phyloP scores from a whole-genome alignment of 2,329 filamentous ascomycete species.

The Nigrospora osmanthi region DNA sequence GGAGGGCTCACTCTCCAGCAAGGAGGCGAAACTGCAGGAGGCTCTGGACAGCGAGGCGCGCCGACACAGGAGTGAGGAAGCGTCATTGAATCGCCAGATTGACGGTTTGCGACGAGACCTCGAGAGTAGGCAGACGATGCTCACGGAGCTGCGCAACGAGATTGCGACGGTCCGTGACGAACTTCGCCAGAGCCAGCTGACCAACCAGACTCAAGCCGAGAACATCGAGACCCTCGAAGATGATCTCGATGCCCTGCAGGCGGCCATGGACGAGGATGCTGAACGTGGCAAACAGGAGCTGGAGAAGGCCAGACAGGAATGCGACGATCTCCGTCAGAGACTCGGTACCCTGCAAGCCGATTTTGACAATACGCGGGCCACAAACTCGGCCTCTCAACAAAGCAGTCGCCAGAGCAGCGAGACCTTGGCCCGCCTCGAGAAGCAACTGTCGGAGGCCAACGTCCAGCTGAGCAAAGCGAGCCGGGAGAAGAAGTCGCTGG shows the following conservation, averaged over 20 bases:
- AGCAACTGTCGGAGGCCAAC: conserved; percentile 50
- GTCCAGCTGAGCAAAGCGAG: conserved; percentile 46
- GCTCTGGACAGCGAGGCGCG: conserved; percentile 64
- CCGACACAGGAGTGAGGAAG: conserved; percentile 65
- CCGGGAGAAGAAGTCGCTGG: conserved; percentile 54
- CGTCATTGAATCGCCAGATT: conserved; percentile 63
- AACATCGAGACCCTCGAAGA: conserved; percentile 65
- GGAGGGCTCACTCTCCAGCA: conserved; percentile 59
- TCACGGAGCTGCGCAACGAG: conserved; percentile 54
- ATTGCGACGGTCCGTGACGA: conserved; percentile 60
- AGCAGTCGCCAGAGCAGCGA: conserved; percentile 14
- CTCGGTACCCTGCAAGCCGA: conserved; percentile 18
- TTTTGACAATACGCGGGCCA: background rate
- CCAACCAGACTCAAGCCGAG: conserved; percentile 53
- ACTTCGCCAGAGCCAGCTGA: conserved; percentile 58
- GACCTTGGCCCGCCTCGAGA: conserved; percentile 43
- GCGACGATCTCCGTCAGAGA: conserved; percentile 27
- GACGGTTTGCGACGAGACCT: conserved; percentile 67
- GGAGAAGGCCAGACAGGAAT: conserved; percentile 34
- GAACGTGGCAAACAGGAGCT: conserved; percentile 47
- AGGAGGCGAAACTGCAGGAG: conserved; percentile 60
- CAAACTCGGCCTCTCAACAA: background rate
- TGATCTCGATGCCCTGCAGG: conserved; percentile 67
- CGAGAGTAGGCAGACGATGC: conserved; percentile 53
- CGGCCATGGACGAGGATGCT: conserved; percentile 55